Conservation (phyloP, 2,329 filamentous ascomycete genomes). For the Alternaria postmessia region DNA sequence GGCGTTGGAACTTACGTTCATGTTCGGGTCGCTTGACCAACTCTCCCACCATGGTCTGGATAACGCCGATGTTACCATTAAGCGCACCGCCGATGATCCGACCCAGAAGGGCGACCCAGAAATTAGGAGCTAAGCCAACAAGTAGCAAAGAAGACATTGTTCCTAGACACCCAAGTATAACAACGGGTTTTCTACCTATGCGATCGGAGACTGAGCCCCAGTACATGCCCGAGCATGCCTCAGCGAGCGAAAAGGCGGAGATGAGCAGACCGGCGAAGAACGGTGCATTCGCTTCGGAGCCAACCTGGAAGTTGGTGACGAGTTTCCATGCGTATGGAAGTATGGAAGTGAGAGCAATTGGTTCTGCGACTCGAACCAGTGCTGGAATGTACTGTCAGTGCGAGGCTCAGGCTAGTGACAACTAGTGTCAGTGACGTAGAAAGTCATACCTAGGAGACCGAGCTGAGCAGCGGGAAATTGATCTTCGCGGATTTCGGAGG, state of each 20-base stretch:
- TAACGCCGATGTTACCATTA: constrained; percentile 82
- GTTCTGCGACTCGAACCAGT: constrained; percentile 90
- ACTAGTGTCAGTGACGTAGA: neutral
- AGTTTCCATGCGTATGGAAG: constrained; percentile 74
- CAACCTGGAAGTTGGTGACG: constrained; percentile 48
- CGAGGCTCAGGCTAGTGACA: neutral
- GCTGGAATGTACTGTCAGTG: constrained; percentile 60
- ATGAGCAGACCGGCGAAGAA: constrained; percentile 89
- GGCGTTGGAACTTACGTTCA: constrained; percentile 69
- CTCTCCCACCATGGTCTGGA: constrained; percentile 91
- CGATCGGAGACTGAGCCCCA: constrained; percentile 52
- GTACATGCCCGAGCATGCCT: constrained; percentile 82
- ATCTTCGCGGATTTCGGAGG: constrained; percentile 65
- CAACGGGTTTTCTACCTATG: constrained; percentile 52
- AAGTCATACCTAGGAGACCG: constrained; percentile 76
- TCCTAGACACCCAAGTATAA: constrained; percentile 67
- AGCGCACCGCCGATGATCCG: constrained; percentile 80
- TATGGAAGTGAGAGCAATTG: constrained; percentile 91
- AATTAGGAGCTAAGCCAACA: constrained; percentile 82
- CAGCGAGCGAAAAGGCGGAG: constrained; percentile 88
- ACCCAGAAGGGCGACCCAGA: constrained; percentile 82
- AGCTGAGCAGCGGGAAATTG: constrained; percentile 81
- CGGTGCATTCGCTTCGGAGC: constrained; percentile 62
- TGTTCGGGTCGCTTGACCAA: constrained; percentile 83
- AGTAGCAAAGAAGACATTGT: constrained; percentile 84